Percentiles rank a stretch among this genome's conserved stretches.
These are phyloP conservation scores for Bryoglossum gracile DNA, from an alignment of 495 filamentous ascomycete genomes.

Conservation along the genomic window DNA sequence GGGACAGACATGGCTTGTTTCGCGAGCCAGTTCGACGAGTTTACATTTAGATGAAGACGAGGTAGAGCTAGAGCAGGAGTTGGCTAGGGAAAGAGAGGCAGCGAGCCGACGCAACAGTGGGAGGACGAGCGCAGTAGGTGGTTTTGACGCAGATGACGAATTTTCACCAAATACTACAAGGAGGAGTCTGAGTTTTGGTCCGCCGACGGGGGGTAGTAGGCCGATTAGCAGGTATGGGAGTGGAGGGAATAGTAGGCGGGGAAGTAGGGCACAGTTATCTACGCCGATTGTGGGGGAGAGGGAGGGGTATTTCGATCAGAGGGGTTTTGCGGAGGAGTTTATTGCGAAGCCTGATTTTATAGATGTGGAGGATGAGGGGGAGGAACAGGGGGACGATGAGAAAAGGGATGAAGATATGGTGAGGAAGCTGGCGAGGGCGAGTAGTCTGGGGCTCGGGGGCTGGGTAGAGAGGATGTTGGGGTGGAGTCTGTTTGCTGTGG, in stretches of 20 bases:
- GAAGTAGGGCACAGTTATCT: slow-evolving; percentile 32
- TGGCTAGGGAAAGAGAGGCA: slow-evolving; percentile 27
- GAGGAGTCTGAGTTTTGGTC: slow-evolving; percentile 22
- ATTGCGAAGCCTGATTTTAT: slow-evolving; percentile 55
- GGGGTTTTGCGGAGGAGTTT: slow-evolving; percentile 25
- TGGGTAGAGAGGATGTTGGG: slow-evolving; percentile 71
- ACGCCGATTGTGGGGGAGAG: slow-evolving; percentile 21
- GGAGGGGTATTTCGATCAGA: slow-evolving; percentile 40
- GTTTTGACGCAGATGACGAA: slow-evolving; percentile 30
- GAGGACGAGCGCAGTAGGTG: slow-evolving; percentile 18
- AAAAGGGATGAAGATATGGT: slow-evolving; percentile 48
- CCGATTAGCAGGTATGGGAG: slow-evolving; percentile 31
- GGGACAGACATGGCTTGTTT: slow-evolving; percentile 71
- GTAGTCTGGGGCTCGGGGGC: slow-evolving; percentile 61
- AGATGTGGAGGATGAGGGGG: slow-evolving; percentile 38
- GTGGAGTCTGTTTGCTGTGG: slow-evolving; percentile 71
- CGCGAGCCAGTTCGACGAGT: slow-evolving; percentile 64
- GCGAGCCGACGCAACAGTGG: slow-evolving; percentile 12
- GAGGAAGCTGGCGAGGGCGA: slow-evolving; percentile 46
- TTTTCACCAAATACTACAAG: slow-evolving; percentile 29
- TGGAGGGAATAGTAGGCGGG: slow-evolving; percentile 36
- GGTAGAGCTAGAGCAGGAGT: slow-evolving; percentile 35
- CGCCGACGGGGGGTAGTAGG: slow-evolving; percentile 15
- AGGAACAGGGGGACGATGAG: slow-evolving; percentile 30
- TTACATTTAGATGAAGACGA: slow-evolving; percentile 46